phyloP scores from a whole-genome alignment of 2,329 filamentous ascomycete species.

The Colletotrichum scovillei region DNA sequence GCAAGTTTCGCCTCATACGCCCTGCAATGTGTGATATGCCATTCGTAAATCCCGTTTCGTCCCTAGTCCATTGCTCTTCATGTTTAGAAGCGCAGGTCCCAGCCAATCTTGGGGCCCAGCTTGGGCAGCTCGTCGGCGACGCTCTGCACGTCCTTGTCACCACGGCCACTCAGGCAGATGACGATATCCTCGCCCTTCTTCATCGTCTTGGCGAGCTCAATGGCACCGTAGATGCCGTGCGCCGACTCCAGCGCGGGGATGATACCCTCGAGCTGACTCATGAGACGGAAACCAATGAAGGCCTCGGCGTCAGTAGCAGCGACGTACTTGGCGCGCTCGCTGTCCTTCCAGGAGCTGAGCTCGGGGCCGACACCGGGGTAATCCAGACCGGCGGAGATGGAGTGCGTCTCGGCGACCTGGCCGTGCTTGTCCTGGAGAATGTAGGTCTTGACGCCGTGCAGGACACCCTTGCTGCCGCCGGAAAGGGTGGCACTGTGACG shows the following conservation, averaged over 20 bases:
- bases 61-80: neutral
- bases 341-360: conserved; percentile 93
- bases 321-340: conserved; percentile 84
- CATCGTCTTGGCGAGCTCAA: conserved; percentile 95
- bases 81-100: conserved; percentile 71
- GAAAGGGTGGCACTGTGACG: conserved; percentile 90
- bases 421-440: conserved; percentile 93
- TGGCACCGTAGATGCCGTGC: conserved; percentile 89
- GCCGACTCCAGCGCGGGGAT: conserved; percentile 95
- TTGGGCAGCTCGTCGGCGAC: conserved; percentile 94
- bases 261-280: conserved; percentile 92
- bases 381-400: conserved; percentile 94
- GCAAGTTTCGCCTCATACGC: conserved; percentile 14
- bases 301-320: conserved; percentile 93
- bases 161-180: conserved; percentile 91
- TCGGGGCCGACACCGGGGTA: conserved; percentile 98
- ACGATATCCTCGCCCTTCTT: conserved; percentile 89
- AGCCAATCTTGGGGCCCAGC: conserved; percentile 88
- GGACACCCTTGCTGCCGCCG: conserved; percentile 88
- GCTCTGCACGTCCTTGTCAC: conserved; percentile 98
- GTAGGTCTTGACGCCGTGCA: conserved; percentile 97
- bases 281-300: conserved; percentile 85
- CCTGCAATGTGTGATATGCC: conserved; percentile 8
- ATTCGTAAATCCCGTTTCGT: neutral
- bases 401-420: conserved; percentile 95